Base-by-base conservation (phyloP, 495 filamentous ascomycete genomes). In the Hamigera avellanea region DNA sequence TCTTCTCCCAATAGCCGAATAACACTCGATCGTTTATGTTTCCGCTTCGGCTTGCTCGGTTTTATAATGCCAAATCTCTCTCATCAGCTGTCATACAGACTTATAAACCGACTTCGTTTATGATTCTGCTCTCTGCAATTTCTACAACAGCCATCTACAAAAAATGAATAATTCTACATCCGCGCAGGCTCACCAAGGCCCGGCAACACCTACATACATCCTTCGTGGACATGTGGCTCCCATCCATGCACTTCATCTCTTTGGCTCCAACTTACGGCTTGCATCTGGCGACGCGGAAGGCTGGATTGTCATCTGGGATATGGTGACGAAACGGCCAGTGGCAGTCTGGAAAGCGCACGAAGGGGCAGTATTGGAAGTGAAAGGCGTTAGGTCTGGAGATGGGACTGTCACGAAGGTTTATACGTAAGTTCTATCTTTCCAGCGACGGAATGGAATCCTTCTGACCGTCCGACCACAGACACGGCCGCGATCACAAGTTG, bases 281-380 rank as follows among this genome's bases (percentile, higher is more conserved):
- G 50, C 89, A 18, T 88, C 86, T 5, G 91, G 80, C 13, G 91
- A 98, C 57, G 82, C 85, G 3, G 82, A 94, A 34, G 91, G 91
- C 44, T 95, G 83, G 72, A 64, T 93, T 23, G 70, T 93, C 8
- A 57, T 86, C 15, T 98, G 91, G 91, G 80, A 83, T 46, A 58
- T 95, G 13, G 70, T 77, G 26, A 83, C 76, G 33, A 86, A 91
- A 59, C 73, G 91, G 6, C 78, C 91, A 0, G 69, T 80, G 21
- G 83, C 82, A 0, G 85, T 87, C 1, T 98, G 91, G 91, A 78
- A 75, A 46, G 81, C 86, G 3, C 91, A 98, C 51, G 68, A 72
- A n/a, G 77, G 70, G 5, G 68, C 83, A 21, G 75, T 96, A 19
- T 66, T 98, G 21, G 83, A 81, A 17, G 67, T 79, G 50, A 55